phyloP scores from a whole-genome alignment of 1,284 basidiomycete species.

The Caloboletus inedulis region DNA sequence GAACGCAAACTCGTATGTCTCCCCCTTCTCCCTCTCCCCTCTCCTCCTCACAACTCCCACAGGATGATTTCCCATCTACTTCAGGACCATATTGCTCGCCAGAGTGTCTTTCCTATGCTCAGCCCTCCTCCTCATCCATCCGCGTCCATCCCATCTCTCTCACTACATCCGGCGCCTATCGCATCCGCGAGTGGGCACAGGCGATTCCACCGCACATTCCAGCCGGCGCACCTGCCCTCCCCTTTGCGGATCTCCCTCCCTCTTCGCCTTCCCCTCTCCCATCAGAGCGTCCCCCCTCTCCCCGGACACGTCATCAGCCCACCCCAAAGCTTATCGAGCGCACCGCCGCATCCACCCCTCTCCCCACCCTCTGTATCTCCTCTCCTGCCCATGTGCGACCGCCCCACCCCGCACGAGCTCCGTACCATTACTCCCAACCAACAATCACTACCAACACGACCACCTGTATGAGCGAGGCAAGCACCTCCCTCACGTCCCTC shows the following conservation, averaged over 20 bases:
- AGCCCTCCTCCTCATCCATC: conserved; percentile 19
- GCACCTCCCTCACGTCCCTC: conserved; percentile 34
- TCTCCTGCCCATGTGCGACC: conserved; percentile 24
- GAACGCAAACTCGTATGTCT: conserved; percentile 50
- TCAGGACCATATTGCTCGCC: conserved; percentile 54
- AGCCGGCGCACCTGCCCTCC: conserved; percentile 29
- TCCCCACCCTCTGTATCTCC: conserved; percentile 29
- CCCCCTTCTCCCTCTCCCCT: not conserved
- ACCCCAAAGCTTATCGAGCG: conserved; percentile 35
- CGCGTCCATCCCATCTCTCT: not conserved
- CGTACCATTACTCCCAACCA: conserved; percentile 21
- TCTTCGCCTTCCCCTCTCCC: not conserved
- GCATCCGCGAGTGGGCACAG: conserved; percentile 30
- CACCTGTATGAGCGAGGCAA: conserved; percentile 30
- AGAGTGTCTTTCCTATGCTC: conserved; percentile 40
- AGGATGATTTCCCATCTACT: conserved; percentile 38
- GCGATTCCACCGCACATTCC: conserved; percentile 32
- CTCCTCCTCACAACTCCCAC: conserved; percentile 16
- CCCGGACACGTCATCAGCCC: conserved; percentile 22
- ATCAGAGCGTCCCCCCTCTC: conserved; percentile 17
- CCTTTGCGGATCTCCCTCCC: conserved; percentile 19
- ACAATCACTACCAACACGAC: conserved; percentile 10
- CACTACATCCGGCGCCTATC: conserved; percentile 9
- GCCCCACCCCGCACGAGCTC: conserved; percentile 19
- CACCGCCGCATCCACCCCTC: conserved; percentile 29